A percentile compares a stretch with the other conserved stretches of the same genome.
phyloP scores from a whole-genome alignment of 257 asterid species.

The Marsdenia floribunda region DNA sequence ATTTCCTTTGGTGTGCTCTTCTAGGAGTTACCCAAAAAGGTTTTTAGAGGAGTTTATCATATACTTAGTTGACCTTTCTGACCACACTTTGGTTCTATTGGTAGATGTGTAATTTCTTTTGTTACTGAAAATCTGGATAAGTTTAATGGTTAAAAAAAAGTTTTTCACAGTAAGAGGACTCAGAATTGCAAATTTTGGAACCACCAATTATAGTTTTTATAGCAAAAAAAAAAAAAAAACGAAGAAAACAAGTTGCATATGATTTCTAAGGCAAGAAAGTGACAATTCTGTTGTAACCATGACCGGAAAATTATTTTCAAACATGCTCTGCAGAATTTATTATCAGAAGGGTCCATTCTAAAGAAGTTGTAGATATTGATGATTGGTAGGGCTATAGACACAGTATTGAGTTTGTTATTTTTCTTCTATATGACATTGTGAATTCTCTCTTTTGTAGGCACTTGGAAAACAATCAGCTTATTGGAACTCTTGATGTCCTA shows the following conservation, averaged over 20 bases:
- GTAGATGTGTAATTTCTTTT: neutral
- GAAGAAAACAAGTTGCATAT: neutral
- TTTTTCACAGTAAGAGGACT: too few relatives aligned
- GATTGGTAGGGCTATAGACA: neutral
- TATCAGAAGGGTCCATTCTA: too few relatives aligned
- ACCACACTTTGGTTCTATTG: neutral
- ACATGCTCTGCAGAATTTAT: neutral
- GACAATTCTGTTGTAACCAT: neutral
- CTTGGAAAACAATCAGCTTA: constrained; percentile 80
- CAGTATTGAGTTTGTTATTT: neutral
- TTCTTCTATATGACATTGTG: neutral
- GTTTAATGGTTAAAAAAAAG: neutral
- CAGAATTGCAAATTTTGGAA: neutral
- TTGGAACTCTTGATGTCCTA: constrained; percentile 79
- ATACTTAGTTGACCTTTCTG: neutral
- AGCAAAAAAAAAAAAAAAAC: neutral
- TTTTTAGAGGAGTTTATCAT: neutral
- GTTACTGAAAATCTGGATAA: neutral
- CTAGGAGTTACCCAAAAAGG: neutral
- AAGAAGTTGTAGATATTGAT: neutral
- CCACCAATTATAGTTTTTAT: neutral
- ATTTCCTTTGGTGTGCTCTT: neutral
- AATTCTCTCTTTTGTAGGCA: constrained; percentile 44
- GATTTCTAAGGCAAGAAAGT: neutral
- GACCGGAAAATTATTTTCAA: neutral